Evolutionary conservation across 2,329 filamentous ascomycete species (phyloP), one percentile per base, ranked within the genome.

Genomic region (Tolypocladium capitatum): DNA sequence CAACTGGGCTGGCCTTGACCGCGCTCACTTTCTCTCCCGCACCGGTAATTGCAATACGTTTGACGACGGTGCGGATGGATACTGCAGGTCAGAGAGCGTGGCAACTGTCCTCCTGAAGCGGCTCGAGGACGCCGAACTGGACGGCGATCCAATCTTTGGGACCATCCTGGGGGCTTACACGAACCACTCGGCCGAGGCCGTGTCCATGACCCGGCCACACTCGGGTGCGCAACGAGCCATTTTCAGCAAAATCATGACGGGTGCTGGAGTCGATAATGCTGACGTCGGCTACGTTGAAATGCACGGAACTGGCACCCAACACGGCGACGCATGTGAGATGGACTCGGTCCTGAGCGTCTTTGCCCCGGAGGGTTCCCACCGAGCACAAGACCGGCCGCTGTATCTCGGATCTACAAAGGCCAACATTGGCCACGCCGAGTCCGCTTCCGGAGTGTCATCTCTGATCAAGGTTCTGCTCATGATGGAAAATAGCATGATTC

Each of bases 261-360:
- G 74, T 27, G 77, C 82, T 30, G 83, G 83, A 48, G 75, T 92
- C 16, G 82, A 91, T 57, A 83, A 86, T 1, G 75, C 80, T 45
- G 83, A 87, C 48, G 76, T 95, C 28, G 80, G 81, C 62, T 94
- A 92, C 56, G 83, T 94, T 2, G 89, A 95, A 64, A 88, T 94
- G 80, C 89, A 95, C 62, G 89, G 89, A 5, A 94, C 89, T 1
- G 89, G 89, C 31, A 94, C 89, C 0, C 87, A 94, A 63, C 87
- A 85, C 34, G 89, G 88, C 48, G 89, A 94, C 58, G 82, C 81
- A 2, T 83, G 80, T 1, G 89, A 95, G 62, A 91, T 92, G 84
- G 70, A 77, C 1, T 88, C 84, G 0, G 86, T 94, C 42, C 78
- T 82, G 3, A 65, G 71, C 45, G 67, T 72, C 10, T 79, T 75